Conservation (phyloP, 2,329 filamentous ascomycete species). For the Scorias spongiosa region DNA sequence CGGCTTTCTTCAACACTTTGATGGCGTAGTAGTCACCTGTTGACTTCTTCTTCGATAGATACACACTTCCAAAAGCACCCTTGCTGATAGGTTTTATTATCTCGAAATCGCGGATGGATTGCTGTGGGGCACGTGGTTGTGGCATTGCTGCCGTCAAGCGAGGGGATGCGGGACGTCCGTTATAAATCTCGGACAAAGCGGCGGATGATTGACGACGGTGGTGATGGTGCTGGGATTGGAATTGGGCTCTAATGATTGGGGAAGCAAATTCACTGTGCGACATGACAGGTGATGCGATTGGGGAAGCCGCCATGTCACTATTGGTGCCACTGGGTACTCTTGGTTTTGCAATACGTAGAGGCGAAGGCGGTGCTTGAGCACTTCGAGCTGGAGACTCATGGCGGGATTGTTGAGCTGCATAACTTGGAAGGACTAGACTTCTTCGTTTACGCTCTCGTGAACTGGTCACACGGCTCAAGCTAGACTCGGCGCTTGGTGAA, state of each 20-base stretch:
- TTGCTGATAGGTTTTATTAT: conserved; percentile 99
- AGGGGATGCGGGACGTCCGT: conserved; percentile 58
- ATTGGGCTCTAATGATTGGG: conserved; percentile 42
- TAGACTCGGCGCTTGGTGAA: conserved; percentile 78
- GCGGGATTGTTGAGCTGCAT: conserved; percentile 54
- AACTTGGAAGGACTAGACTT: conserved; percentile 66
- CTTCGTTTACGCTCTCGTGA: conserved; percentile 71
- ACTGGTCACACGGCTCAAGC: conserved; percentile 59
- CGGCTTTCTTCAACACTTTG: conserved; percentile 97
- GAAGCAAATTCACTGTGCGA: conserved; percentile 69
- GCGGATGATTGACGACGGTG: conserved; percentile 84
- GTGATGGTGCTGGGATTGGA: conserved; percentile 25
- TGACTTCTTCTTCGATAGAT: conserved; percentile 94
- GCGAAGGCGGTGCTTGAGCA: conserved; percentile 52
- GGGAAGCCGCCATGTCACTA: conserved; percentile 49
- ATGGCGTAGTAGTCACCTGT: conserved; percentile 98
- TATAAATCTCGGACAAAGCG: conserved; percentile 51
- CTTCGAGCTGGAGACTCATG: conserved; percentile 81
- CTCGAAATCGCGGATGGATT: conserved; percentile 98
- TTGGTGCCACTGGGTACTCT: conserved; percentile 49
- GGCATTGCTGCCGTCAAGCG: conserved; percentile 63
- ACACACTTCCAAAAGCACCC: conserved; percentile 94
- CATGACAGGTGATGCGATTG: conserved; percentile 78
- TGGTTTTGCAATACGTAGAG: conserved; percentile 71
- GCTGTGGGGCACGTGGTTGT: conserved; percentile 74